These are phyloP conservation scores for Salvia hispanica DNA, from an alignment of 257 asterid genomes.

Conservation along the genomic window DNA sequence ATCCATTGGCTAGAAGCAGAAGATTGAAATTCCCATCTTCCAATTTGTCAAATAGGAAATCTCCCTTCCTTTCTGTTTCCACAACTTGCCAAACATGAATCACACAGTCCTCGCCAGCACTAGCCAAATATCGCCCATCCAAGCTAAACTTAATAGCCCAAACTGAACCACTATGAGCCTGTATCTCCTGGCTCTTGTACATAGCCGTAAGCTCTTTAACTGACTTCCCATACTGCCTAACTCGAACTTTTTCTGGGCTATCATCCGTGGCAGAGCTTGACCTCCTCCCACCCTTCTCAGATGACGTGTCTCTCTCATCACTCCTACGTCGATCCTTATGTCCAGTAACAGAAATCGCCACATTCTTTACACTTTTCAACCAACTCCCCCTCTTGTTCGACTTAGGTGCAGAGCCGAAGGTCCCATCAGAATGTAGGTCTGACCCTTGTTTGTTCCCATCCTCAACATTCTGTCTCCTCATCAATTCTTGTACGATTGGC, in stretches of 20 bases:
- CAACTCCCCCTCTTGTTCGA: conserved; percentile 73
- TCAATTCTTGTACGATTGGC: conserved; percentile 91
- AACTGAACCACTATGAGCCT: conserved; percentile 88
- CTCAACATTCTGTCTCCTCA: conserved; percentile 94
- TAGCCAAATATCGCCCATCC: conserved; percentile 95
- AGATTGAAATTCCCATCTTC: conserved; percentile 86
- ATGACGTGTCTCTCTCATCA: conserved; percentile 93
- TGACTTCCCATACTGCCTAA: conserved; percentile 86
- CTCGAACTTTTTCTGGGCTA: conserved; percentile 89
- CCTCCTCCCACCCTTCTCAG: conserved; percentile 96
- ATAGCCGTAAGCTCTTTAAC: conserved; percentile 82
- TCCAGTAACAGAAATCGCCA: conserved; percentile 75
- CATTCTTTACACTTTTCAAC: conserved; percentile 78
- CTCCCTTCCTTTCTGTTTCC: conserved; percentile 89
- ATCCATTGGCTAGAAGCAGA: conserved; percentile 69
- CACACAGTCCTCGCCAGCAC: conserved; percentile 98
- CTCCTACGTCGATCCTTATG: conserved; percentile 79
- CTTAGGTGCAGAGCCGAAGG: conserved; percentile 57
- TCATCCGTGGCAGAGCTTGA: conserved; percentile 98
- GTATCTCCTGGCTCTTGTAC: conserved; percentile 89
- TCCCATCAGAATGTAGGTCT: conserved; percentile 54
- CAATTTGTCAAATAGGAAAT: conserved; percentile 63
- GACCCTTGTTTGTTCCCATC: conserved; percentile 61
- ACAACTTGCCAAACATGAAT: conserved; percentile 92
- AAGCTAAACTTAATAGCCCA: conserved; percentile 96